Percentiles rank a stretch among this genome's conserved stretches.
Conservation (phyloP, 345 rosid species). For the Hypericum perforatum region DNA sequence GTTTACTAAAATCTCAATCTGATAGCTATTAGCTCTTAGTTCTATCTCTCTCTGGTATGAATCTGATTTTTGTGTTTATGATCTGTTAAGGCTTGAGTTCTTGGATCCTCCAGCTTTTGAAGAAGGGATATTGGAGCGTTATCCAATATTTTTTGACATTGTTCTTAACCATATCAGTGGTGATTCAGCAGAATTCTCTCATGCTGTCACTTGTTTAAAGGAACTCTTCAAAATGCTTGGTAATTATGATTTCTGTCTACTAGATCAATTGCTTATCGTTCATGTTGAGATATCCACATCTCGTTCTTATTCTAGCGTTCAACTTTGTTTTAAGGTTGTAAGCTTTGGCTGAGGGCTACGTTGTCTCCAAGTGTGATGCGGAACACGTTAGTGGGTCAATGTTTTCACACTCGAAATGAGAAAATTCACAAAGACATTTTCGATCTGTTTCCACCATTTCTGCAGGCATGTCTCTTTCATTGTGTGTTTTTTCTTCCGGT, state of each 20-base stretch:
- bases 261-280: not conserved
- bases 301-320: constrained; percentile 4
- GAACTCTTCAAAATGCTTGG: constrained; percentile 94
- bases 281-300: no score
- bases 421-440: constrained; percentile 93
- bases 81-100: constrained; percentile 72
- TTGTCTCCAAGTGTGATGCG: constrained; percentile 95
- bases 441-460: constrained; percentile 83
- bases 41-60: constrained; percentile 9
- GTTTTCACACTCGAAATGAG: constrained; percentile 89
- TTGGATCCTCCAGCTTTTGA: constrained; percentile 91
- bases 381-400: constrained; percentile 89
- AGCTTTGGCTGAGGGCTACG: constrained; percentile 93
- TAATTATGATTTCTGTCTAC: constrained; percentile 11
- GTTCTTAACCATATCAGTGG: constrained; percentile 84
- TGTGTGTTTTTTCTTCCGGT: constrained; percentile 2
- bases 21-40: constrained; percentile 2
- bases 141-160: constrained; percentile 87
- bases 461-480: constrained; percentile 57
- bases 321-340: constrained; percentile 52
- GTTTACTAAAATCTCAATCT: constrained; percentile 18
- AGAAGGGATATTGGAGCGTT: constrained; percentile 86
- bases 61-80: constrained; percentile 7
- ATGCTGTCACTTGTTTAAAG: constrained; percentile 77
- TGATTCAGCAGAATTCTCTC: constrained; percentile 80